phyloP scores from a whole-genome alignment of 2,329 filamentous ascomycete genomes.

The Ascomycota sp. region DNA sequence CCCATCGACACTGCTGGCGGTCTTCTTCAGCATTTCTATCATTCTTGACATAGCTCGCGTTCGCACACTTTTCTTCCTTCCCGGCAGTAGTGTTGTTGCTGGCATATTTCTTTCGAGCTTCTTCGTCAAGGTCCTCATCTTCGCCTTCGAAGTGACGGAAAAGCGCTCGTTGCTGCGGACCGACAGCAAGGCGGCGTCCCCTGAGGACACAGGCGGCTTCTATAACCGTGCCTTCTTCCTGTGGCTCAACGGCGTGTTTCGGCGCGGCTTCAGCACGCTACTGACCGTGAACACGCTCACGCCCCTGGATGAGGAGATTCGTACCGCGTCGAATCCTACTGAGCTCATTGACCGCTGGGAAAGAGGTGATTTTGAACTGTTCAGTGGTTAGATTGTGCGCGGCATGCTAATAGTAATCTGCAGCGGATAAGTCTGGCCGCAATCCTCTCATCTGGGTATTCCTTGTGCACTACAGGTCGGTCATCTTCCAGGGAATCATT shows the following conservation, averaged over 20 bases:
- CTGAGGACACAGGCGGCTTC: constrained; percentile 12
- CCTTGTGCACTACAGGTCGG: constrained; percentile 8
- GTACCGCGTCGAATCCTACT: constrained; percentile 3
- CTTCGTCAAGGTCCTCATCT: constrained; percentile 9
- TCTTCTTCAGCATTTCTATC: constrained; percentile 11
- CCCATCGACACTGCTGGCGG: constrained; percentile 12
- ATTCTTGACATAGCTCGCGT: constrained; percentile 12
- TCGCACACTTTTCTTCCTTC: constrained; percentile 13
- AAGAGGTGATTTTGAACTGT: constrained; percentile 1
- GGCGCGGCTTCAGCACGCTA: constrained; percentile 7
- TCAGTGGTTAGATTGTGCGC: too few species aligned
- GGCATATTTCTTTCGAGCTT: constrained; percentile 8
- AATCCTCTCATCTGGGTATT: constrained; percentile 7
- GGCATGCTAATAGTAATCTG: not conserved
- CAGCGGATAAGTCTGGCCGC: constrained; percentile 6
- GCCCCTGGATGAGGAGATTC: constrained; percentile 4
- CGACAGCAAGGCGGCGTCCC: constrained; percentile 5
- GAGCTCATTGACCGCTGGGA: constrained; percentile 3
- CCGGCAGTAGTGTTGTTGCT: constrained; percentile 5
- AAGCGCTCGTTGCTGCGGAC: constrained; percentile 8
- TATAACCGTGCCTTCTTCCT: constrained; percentile 11
- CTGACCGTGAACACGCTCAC: constrained; percentile 5
- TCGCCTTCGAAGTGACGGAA: constrained; percentile 10
- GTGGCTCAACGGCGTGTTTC: constrained; percentile 12
- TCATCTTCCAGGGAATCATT: constrained; percentile 11